A percentile compares a stretch with the other conserved stretches of the same genome.
phyloP scores from a whole-genome alignment of 2,329 filamentous ascomycete species.

The Hymenoscyphus infarciens region DNA sequence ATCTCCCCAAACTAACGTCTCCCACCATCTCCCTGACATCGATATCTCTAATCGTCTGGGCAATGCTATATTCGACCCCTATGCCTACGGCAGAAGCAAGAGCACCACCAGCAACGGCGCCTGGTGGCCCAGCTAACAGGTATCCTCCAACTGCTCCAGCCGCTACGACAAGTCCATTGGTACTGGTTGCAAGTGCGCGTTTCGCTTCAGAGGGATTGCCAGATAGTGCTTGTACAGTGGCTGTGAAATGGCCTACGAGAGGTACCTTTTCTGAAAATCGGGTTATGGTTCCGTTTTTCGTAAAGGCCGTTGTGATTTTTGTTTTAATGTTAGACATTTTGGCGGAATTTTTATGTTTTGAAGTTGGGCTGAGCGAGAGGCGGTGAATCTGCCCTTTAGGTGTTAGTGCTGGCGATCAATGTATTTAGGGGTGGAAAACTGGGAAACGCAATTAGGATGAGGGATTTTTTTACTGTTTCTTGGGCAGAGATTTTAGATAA shows the following conservation, averaged over 20 bases:
- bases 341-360: neutral
- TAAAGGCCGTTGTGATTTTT: neutral
- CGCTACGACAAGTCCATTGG: neutral
- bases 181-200: neutral
- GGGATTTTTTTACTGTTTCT: neutral
- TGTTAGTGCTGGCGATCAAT: neutral
- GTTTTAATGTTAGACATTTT: neutral
- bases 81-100: neutral
- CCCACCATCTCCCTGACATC: conserved; percentile 1
- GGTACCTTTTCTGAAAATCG: neutral
- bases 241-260: neutral
- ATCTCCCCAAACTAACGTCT: neutral
- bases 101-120: neutral
- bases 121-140: neutral
- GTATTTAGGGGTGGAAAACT: neutral
- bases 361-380: neutral
- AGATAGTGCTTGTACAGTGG: neutral
- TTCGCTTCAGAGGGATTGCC: neutral
- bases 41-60: neutral
- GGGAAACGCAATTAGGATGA: neutral
- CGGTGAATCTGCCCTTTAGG: neutral
- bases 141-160: neutral
- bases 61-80: neutral
- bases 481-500: neutral
- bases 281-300: neutral